These are phyloP conservation scores for Geoglossum glabrum DNA, from an alignment of 495 filamentous ascomycete genomes.

Conservation along the genomic window DNA sequence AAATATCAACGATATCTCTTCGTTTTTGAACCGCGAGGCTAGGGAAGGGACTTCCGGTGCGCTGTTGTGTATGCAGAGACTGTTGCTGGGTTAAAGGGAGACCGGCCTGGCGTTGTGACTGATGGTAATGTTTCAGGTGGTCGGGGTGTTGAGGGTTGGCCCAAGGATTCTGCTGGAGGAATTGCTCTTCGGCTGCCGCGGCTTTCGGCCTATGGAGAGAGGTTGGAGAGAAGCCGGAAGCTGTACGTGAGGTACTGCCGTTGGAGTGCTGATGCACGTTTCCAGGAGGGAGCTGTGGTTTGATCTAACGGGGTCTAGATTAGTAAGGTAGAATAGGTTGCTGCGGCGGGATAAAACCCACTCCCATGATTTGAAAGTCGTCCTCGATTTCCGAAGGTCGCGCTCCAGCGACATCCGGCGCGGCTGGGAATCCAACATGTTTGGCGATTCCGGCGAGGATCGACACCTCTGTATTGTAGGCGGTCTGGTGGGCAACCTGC, in stretches of 20 bases:
- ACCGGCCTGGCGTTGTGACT: background rate
- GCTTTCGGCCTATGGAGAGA: constrained; percentile 6
- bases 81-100: background rate
- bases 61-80: background rate
- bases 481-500: constrained; percentile 56
- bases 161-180: constrained; percentile 69
- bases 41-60: background rate
- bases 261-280: background rate
- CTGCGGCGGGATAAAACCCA: constrained; percentile 26
- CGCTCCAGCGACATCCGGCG: constrained; percentile 57
- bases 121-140: constrained; percentile 19
- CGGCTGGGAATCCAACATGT: constrained; percentile 86
- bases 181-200: constrained; percentile 55
- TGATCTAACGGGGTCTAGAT: background rate
- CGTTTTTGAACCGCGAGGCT: background rate
- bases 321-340: background rate
- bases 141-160: constrained; percentile 72
- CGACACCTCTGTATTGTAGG: constrained; percentile 86
- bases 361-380: constrained; percentile 75
- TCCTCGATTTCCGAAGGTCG: constrained; percentile 57
- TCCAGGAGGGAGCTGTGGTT: background rate
- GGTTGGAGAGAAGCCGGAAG: background rate
- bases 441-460: constrained; percentile 80
- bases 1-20: background rate
- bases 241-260: background rate